Percentiles rank a stretch among this genome's conserved stretches.
Conservation (phyloP, 2,329 filamentous ascomycete genomes). For the Pseudovirgaria hyperparasitica region DNA sequence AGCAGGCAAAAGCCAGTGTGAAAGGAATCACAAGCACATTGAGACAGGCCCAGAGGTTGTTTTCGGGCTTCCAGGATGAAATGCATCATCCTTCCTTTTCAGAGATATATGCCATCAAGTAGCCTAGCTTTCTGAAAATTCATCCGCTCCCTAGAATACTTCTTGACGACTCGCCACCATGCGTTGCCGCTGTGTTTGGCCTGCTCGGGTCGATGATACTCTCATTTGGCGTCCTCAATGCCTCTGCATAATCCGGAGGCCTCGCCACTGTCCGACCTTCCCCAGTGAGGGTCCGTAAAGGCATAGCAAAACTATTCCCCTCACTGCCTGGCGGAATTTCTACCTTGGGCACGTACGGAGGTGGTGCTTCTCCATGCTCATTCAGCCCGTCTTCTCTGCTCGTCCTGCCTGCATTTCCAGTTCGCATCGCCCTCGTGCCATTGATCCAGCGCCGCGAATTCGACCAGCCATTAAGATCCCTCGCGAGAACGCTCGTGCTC, state of each 20-base stretch:
- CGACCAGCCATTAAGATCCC: conserved; percentile 23
- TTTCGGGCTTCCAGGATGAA: too few species aligned
- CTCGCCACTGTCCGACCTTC: conserved; percentile 17
- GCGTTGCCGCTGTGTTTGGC: too few species aligned
- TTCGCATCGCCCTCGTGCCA: conserved; percentile 10
- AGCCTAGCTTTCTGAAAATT: too few species aligned
- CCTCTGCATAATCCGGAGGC: conserved; percentile 33
- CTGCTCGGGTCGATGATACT: too few species aligned
- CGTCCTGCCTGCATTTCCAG: conserved; percentile 8
- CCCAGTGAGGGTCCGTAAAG: conserved; percentile 25
- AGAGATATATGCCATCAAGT: too few species aligned
- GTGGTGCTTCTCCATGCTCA: conserved; percentile 52
- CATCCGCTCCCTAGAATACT: too few species aligned
- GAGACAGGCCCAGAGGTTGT: too few species aligned
- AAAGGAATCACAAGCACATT: too few species aligned
- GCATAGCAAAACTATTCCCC: conserved; percentile 15
- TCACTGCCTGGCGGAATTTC: conserved; percentile 9
- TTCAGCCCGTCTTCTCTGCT: conserved; percentile 44
- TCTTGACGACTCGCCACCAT: too few species aligned
- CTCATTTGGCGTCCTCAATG: too few species aligned
- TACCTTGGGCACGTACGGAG: conserved; percentile 40
- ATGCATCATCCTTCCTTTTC: too few species aligned
- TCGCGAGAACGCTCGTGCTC: conserved; percentile 21
- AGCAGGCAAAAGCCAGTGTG: too few species aligned
- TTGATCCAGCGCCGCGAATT: conserved; percentile 18